A percentile compares a stretch with the other conserved stretches of the same genome.
These are phyloP conservation scores for Trichoderma afroharzianum DNA, from an alignment of 2,329 filamentous ascomycete species.

Conservation along the genomic window DNA sequence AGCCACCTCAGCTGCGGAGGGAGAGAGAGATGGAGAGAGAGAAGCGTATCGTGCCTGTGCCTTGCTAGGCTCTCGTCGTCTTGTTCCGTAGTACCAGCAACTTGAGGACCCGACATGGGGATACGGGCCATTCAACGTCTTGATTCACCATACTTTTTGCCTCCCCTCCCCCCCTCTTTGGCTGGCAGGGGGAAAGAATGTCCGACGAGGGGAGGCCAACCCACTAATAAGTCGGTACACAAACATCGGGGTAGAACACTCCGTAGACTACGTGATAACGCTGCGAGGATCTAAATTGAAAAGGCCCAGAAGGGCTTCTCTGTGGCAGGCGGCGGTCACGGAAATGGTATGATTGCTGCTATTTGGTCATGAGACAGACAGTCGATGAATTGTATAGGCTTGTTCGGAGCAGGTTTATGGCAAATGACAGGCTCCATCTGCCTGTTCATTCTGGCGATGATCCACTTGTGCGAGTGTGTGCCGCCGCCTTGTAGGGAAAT, in stretches of 20 bases:
- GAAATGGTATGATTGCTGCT: slow-evolving; percentile 8
- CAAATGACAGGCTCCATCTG: background rate
- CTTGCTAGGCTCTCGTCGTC: background rate
- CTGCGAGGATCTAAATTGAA: background rate
- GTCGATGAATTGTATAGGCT: background rate
- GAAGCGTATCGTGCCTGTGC: background rate
- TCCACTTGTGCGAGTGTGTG: background rate
- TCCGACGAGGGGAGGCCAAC: background rate
- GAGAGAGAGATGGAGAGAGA: background rate
- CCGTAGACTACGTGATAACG: background rate
- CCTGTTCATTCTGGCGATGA: background rate
- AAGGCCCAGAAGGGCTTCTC: background rate
- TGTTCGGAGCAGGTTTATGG: background rate
- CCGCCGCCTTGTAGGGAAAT: slow-evolving; percentile 1
- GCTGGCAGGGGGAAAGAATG: background rate
- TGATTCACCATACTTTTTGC: background rate
- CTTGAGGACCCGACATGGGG: background rate
- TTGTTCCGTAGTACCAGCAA: background rate
- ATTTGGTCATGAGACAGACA: slow-evolving; percentile 5
- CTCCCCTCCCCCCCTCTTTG: background rate
- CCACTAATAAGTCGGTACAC: background rate
- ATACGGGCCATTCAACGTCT: background rate
- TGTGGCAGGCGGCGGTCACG: background rate
- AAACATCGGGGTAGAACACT: background rate
- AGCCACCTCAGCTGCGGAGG: background rate